phyloP scores from a whole-genome alignment of 345 rosid species.

The Eucalyptus leucophloia region DNA sequence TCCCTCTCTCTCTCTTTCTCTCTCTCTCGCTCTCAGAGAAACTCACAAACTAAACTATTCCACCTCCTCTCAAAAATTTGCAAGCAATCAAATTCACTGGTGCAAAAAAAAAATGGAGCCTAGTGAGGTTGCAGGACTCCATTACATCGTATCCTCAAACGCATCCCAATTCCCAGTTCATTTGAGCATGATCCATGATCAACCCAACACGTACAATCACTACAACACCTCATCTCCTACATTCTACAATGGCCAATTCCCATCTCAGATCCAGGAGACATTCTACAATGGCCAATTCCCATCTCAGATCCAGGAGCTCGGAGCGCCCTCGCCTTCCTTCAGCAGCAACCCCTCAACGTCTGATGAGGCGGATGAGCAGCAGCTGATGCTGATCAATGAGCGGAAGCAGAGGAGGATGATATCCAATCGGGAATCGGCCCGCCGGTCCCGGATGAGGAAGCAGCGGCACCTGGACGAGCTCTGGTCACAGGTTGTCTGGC shows the following conservation, averaged over 20 bases:
- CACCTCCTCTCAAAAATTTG: not conserved
- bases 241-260: constrained; percentile 11
- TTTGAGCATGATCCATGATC: constrained; percentile 13
- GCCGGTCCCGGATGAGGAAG: constrained; percentile 91
- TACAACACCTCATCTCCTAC: not conserved
- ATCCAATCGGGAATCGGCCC: constrained; percentile 91
- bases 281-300: constrained; percentile 10
- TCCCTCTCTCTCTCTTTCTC: not conserved
- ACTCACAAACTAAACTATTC: not conserved
- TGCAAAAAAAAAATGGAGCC: constrained; percentile 30
- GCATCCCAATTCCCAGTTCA: constrained; percentile 32
- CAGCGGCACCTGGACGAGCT: constrained; percentile 96
- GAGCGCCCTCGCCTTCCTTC: constrained; percentile 6
- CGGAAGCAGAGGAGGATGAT: constrained; percentile 92
- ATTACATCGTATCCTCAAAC: constrained; percentile 17
- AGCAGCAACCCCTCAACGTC: constrained; percentile 64
- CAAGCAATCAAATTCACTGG: not conserved
- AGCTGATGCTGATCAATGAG: constrained; percentile 50
- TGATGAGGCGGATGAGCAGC: constrained; percentile 70
- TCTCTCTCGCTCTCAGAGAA: not conserved
- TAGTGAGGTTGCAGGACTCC: constrained; percentile 37
- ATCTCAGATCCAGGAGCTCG: not conserved
- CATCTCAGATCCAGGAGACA: not conserved
- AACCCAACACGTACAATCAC: not conserved
- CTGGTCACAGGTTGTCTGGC: constrained; percentile 79